These are phyloP conservation scores for Pseudogymnoascus sp. DNA, from an alignment of 2,329 filamentous ascomycete genomes.

Conservation along the genomic window DNA sequence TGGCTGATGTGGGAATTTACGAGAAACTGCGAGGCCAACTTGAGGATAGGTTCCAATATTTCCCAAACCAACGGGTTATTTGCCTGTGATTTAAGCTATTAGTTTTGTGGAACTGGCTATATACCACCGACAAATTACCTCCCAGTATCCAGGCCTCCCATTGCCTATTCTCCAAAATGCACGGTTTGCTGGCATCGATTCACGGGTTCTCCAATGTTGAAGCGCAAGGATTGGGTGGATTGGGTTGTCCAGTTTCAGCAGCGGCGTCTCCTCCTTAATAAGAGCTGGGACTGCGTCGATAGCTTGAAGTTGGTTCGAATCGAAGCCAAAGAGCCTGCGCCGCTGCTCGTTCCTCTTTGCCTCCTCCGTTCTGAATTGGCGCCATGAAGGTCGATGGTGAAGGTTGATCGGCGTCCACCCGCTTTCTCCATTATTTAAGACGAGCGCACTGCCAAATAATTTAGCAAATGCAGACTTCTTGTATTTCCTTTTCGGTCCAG, in stretches of 20 bases:
- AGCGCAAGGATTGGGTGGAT: not conserved
- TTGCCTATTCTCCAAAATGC: conserved; percentile 1
- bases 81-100: not conserved
- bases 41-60: conserved; percentile 10
- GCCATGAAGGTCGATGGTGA: not conserved
- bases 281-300: not conserved
- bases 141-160: not conserved
- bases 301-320: not conserved
- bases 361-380: conserved; percentile 3
- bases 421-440: conserved; percentile 1
- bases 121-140: not conserved
- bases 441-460: not conserved
- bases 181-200: not conserved
- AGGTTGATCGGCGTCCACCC: not conserved
- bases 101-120: not conserved
- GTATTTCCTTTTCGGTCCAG: not conserved
- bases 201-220: not conserved
- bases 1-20: conserved; percentile 8
- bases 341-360: not conserved
- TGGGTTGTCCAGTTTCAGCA: not conserved
- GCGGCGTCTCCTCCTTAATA: not conserved
- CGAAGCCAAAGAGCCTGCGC: not conserved
- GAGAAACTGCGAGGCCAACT: conserved; percentile 7
- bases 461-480: conserved; percentile 2
- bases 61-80: conserved; percentile 7